Evolutionary conservation across 768 basidiomycete species (phyloP).

Genomic region (Filobasidium floriforme): DNA sequence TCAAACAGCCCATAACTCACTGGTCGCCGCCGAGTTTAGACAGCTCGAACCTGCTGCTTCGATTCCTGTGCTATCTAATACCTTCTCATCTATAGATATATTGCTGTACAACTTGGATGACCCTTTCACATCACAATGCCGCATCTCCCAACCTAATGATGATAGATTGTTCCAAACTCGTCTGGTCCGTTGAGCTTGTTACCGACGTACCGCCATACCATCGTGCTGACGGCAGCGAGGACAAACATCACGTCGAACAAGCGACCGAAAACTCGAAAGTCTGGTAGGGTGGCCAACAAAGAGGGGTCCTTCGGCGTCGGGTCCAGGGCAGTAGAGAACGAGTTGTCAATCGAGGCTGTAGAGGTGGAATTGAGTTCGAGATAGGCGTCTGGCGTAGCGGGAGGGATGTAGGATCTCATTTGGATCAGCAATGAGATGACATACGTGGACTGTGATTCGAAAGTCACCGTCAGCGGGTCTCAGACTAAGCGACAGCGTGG

Average conservation of each 20-base stretch:
- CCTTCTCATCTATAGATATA: background rate
- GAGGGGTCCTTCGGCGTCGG: constrained; percentile 23
- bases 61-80: too few species aligned
- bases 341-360: background rate
- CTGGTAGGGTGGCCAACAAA: constrained; percentile 38
- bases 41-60: too few species aligned
- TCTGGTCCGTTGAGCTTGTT: constrained; percentile 37
- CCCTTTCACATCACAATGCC: background rate
- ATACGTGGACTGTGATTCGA: constrained; percentile 34
- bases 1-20: too few species aligned
- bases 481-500: background rate
- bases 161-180: constrained; percentile 32
- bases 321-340: background rate
- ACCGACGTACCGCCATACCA: constrained; percentile 32
- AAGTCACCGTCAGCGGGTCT: background rate
- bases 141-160: constrained; percentile 2
- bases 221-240: constrained; percentile 29
- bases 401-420: constrained; percentile 39
- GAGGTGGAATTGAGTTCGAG: background rate
- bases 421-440: constrained; percentile 43
- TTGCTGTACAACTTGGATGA: too few species aligned
- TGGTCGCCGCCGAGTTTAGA: too few species aligned
- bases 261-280: constrained; percentile 42
- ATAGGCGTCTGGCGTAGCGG: constrained; percentile 24
- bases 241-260: constrained; percentile 41